Base-by-base conservation (phyloP, 306 rosid species). In the Trifolium dubium region DNA sequence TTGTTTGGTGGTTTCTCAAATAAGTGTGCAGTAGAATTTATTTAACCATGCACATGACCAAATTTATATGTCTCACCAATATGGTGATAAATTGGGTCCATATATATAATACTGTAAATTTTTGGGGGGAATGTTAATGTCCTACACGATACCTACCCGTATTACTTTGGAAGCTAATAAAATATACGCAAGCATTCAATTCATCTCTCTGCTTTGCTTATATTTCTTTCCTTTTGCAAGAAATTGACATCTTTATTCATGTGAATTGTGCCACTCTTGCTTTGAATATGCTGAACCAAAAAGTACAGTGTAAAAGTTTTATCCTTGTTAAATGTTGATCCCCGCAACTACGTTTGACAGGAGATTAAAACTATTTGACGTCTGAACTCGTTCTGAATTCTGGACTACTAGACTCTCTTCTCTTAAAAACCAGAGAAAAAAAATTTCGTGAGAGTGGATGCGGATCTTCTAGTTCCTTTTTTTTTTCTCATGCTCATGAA, bases 21-120 rank as follows among this genome's bases (percentile, higher is more conserved):
- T 46, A 37, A 64, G 65, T 49, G 69, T 63, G 23, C 4, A 7
- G 2, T 56, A 41, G 18, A 77, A 55, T 56, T 55, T 58, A 53
- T 51, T 51, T 50, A 72, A 49, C 81, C 71, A 9, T 54, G 69
- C 64, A 77, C 82, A 51, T 82, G 79, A 43, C 41, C 40, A 40
- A n/a, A 50, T 67, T 66, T 40, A 64, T 51, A 72, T 77, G 85
- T 50, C 62, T 71, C 82, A 39, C 62, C 75, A 58, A 77, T 62
- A 55, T 64, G 60, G 64, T 59, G 71, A 55, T 56, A 13, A 15
- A 60, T 65, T 64, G 70, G 73, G 77, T 55, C 84, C 77, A 54
- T 54, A 11, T 19, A 54, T 54, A 11, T 19, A 55, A 54, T 32
- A 14, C 61, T 15, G 40, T 63, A 67, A 73, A 34, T 60, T 61